These are phyloP conservation scores for Ilex paraguariensis DNA, from an alignment of 305 asterid species.

Conservation along the genomic window DNA sequence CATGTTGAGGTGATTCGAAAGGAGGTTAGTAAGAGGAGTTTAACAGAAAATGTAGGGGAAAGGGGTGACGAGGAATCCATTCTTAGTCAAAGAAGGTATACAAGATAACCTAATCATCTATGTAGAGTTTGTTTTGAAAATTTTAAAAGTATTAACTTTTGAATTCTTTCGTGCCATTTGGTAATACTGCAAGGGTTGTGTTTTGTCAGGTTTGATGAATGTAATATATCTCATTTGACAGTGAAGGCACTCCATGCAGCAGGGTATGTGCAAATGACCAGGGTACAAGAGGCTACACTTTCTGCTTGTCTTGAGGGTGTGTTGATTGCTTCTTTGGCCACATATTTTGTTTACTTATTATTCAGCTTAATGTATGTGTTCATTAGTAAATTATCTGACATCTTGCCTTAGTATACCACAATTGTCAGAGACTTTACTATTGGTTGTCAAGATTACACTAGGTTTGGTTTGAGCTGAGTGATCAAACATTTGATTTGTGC, in stretches of 20 bases:
- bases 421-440: too few species aligned
- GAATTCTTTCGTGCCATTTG: not conserved
- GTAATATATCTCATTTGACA: constrained; percentile 62
- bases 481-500: too few species aligned
- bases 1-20: constrained; percentile 56
- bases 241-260: constrained; percentile 74
- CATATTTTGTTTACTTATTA: not conserved
- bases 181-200: constrained; percentile 17
- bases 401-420: too few species aligned
- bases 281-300: constrained; percentile 85
- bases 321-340: constrained; percentile 8
- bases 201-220: constrained; percentile 81
- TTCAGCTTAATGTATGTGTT: not conserved
- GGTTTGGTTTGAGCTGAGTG: too few species aligned
- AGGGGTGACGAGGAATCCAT: constrained; percentile 43
- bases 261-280: constrained; percentile 85
- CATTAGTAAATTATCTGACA: too few species aligned
- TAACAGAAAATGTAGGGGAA: constrained; percentile 30
- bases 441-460: too few species aligned
- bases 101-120: not conserved
- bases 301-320: constrained; percentile 71
- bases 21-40: constrained; percentile 47
- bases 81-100: constrained; percentile 67
- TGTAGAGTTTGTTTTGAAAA: not conserved
- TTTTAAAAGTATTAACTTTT: not conserved